phyloP scores from a whole-genome alignment of 73 alveolate species.

The Halteria grandinella region DNA sequence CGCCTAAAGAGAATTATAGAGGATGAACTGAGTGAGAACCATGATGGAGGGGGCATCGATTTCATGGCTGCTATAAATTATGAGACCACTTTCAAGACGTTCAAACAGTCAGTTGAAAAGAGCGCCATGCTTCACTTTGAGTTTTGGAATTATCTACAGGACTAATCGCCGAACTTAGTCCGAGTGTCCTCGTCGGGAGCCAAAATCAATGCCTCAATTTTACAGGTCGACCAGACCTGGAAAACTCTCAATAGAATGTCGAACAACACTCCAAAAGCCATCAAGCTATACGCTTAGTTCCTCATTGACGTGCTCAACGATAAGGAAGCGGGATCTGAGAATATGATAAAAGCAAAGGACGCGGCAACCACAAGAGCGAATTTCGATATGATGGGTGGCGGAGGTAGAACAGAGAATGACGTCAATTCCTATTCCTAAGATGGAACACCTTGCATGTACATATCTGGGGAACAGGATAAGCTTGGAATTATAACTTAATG shows the following conservation, averaged over 20 bases:
- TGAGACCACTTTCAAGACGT: constrained; percentile 73
- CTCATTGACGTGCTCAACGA: constrained; percentile 86
- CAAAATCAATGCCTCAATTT: constrained; percentile 78
- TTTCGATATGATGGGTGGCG: constrained; percentile 32
- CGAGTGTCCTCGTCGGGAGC: constrained; percentile 86
- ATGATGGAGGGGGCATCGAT: constrained; percentile 87
- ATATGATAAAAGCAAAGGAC: constrained; percentile 71
- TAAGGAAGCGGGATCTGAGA: constrained; percentile 86
- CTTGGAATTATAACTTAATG: constrained; percentile 41
- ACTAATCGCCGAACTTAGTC: constrained; percentile 84
- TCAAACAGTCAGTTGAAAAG: constrained; percentile 76
- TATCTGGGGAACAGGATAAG: constrained; percentile 55
- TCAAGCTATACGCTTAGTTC: constrained; percentile 84
- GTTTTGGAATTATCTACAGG: constrained; percentile 88
- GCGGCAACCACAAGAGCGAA: constrained; percentile 55
- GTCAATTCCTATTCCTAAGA: constrained; percentile 54
- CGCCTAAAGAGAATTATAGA: constrained; percentile 74
- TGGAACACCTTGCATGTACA: constrained; percentile 62
- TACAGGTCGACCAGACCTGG: constrained; percentile 80
- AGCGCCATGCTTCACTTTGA: constrained; percentile 84
- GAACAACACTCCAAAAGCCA: constrained; percentile 78
- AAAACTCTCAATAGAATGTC: constrained; percentile 79
- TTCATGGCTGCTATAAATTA: constrained; percentile 79
- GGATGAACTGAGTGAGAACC: constrained; percentile 74
- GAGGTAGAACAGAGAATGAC: constrained; percentile 45